Evolutionary conservation across 768 basidiomycete genomes (phyloP), one percentile per base, ranked within the genome.

Genomic region (Amanita pallidorosea): DNA sequence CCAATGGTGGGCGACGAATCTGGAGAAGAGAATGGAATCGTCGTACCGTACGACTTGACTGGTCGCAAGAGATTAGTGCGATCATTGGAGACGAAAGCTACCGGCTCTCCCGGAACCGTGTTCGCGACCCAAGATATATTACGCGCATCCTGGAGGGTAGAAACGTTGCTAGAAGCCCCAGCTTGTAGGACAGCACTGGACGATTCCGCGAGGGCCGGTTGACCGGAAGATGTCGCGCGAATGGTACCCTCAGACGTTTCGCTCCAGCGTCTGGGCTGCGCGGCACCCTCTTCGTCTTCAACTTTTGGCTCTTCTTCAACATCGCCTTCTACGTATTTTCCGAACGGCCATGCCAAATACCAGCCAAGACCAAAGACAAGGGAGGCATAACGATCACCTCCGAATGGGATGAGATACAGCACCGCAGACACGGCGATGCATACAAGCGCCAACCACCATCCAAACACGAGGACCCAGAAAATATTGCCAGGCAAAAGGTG

Each of bases 281-380:
- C 57, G 11, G 56, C 59, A 46, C 65, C 66, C 8, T 66, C 66
- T 2, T 68, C 68, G 12, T 70, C 71, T 50, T 71, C 68, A 49
- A 59, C 53, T 44, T 64, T 59, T 13, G 61, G 70, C 37, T 68
- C 68, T 17, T 62, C 63, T 5, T 67, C 61, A 20, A 61, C 53
- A 35, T 71, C 83, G 9, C 92, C 90, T 65, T 97, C 93, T 44
- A 99, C 90, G 63, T 98, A 99, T 66, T 97, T 97, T 17, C 96
- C 94, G 62, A 99, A 99, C 2, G 96, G 96, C 96, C 96, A 98
- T 18, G 80, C 79, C 48, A 97, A 77, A 64, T 99, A 99, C 88
- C 93, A 96, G 5, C 92, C 93, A 22, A 99, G 69, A 12, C 96
- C 96, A 60, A 81, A 91, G 5, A 97, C 71, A 27, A 98, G 74